Percentiles rank a stretch among this genome's conserved stretches.
phyloP scores from a whole-genome alignment of 495 filamentous ascomycete genomes.

The Cercophora newfieldiana region DNA sequence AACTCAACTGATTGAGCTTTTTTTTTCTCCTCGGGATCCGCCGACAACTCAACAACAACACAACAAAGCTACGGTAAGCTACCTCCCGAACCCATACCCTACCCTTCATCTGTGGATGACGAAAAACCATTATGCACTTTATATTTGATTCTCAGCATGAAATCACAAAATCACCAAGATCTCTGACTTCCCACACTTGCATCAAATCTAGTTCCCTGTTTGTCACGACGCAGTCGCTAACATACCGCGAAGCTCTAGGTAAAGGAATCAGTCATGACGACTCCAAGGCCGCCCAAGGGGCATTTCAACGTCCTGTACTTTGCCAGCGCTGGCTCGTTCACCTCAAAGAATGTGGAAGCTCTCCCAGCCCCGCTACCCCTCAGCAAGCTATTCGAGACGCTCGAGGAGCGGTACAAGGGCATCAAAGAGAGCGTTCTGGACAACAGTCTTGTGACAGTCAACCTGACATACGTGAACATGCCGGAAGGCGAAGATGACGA shows the following conservation, averaged over 20 bases:
- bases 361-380: constrained; percentile 73
- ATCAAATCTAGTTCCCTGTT: neutral
- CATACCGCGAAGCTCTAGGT: neutral
- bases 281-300: constrained; percentile 47
- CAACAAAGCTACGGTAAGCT: constrained; percentile 22
- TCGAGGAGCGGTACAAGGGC: constrained; percentile 83
- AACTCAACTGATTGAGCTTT: constrained; percentile 2
- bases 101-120: constrained; percentile 39
- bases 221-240: neutral
- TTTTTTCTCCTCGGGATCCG: constrained; percentile 8
- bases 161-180: constrained; percentile 60
- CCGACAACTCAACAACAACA: neutral
- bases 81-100: neutral
- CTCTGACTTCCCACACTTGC: constrained; percentile 45
- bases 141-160: constrained; percentile 28
- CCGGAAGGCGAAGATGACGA: constrained; percentile 41
- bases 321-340: constrained; percentile 73
- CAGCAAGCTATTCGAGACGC: constrained; percentile 60
- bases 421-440: constrained; percentile 69
- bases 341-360: constrained; percentile 66
- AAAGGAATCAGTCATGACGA: constrained; percentile 28
- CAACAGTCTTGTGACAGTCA: constrained; percentile 81
- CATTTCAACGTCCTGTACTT: constrained; percentile 88
- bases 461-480: constrained; percentile 85
- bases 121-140: constrained; percentile 52